A percentile compares a stretch with the other conserved stretches of the same genome.
Conservation (phyloP, 768 basidiomycete genomes). For the Filobasidium floriforme region DNA sequence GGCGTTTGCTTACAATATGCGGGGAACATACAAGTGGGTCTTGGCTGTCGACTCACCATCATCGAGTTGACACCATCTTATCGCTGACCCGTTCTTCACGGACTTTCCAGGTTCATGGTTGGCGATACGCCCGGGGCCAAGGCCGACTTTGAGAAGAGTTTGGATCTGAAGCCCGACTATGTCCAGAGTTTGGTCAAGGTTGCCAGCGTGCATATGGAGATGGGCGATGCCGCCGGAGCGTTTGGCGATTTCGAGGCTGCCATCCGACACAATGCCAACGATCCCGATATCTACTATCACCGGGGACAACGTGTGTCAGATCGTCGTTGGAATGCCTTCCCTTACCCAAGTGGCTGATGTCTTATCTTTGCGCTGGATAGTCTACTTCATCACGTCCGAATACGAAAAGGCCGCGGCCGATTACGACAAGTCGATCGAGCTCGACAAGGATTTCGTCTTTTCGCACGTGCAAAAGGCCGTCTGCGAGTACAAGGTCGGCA, state of each 20-base stretch:
- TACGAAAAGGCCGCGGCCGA: constrained; percentile 77
- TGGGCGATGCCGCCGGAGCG: constrained; percentile 65
- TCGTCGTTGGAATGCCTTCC: no score
- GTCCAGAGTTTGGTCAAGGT: constrained; percentile 93
- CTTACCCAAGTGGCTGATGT: no score
- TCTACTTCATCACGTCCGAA: constrained; percentile 90
- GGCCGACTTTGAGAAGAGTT: constrained; percentile 68
- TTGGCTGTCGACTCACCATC: neutral
- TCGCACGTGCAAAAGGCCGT: constrained; percentile 95
- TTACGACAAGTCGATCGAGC: constrained; percentile 78
- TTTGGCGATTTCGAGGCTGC: constrained; percentile 90
- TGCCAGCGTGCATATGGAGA: constrained; percentile 95
- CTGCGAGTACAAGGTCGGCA: constrained; percentile 84
- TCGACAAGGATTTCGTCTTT: constrained; percentile 87
- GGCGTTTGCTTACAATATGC: constrained; percentile 82
- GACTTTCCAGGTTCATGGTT: constrained; percentile 89
- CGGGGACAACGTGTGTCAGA: constrained; percentile 82
- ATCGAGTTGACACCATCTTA: no score
- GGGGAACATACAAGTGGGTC: constrained; percentile 88
- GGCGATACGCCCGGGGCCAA: constrained; percentile 76
- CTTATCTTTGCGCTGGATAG: constrained; percentile 46
- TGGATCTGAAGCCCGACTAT: constrained; percentile 57
- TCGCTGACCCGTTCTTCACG: no score
- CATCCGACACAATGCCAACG: constrained; percentile 66
- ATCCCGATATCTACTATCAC: constrained; percentile 97